Evolutionary conservation across 495 filamentous ascomycete genomes (phyloP).

Genomic region (Aspergillus nidulans): DNA sequence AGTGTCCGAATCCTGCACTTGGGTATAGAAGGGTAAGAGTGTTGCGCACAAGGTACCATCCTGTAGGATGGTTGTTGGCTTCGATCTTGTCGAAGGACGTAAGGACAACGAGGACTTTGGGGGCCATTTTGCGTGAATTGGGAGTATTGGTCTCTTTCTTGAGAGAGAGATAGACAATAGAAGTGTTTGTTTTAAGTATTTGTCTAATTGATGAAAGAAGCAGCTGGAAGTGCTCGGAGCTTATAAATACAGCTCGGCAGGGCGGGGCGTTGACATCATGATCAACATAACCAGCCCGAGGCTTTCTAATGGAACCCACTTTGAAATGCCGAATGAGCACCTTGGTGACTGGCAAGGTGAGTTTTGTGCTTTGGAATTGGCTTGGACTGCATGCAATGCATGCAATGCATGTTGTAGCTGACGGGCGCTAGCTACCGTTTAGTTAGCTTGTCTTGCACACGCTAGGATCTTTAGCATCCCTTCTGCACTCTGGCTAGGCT

Average conservation of each 20-base stretch:
- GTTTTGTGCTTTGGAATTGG: too few relatives aligned
- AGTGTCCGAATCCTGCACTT: not conserved
- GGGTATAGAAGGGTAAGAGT: not conserved
- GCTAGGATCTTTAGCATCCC: too few relatives aligned
- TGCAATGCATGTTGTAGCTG: too few relatives aligned
- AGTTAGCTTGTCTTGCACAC: too few relatives aligned
- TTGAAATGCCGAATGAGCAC: too few relatives aligned
- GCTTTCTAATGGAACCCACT: too few relatives aligned
- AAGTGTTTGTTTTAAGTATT: not conserved
- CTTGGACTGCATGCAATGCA: too few relatives aligned
- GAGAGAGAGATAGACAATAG: not conserved
- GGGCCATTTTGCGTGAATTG: slow-evolving; percentile 22
- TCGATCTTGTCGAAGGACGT: slow-evolving; percentile 54
- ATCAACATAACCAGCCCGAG: too few relatives aligned
- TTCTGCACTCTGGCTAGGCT: too few relatives aligned
- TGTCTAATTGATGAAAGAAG: not conserved
- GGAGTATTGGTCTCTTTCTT: not conserved
- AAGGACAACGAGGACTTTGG: slow-evolving; percentile 63
- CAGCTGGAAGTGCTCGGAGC: not conserved
- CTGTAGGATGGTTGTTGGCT: slow-evolving; percentile 49
- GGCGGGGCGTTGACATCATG: not conserved
- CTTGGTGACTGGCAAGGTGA: too few relatives aligned
- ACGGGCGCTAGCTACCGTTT: too few relatives aligned
- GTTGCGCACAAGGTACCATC: slow-evolving; percentile 56
- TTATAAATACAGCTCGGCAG: not conserved